Evolutionary conservation across 371 early-diverging fungal genomes (phyloP), one percentile per base, ranked within the genome.

Genomic region (Sporodiniella umbellata): DNA sequence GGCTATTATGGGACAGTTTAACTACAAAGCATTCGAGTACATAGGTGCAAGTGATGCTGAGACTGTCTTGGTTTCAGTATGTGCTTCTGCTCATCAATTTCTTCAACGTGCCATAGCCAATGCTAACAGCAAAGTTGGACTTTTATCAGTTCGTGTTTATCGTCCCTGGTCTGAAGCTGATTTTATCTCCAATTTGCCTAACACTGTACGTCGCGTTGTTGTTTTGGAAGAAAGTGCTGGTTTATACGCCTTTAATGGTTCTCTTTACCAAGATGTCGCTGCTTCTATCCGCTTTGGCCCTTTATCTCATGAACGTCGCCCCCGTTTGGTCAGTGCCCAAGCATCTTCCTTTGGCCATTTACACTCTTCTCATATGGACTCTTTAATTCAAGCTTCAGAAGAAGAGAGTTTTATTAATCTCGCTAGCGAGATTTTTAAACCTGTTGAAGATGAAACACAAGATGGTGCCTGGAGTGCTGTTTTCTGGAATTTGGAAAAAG

Each of bases 121-220:
- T 22, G 55, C 42, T 49, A 18, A 42, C 17, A 25, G 54, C 19
- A 56, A 60, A 25, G 77, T 85, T 24, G 94, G 93, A 45, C 72
- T 89, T 21, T 68, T 94, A 49, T 79, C 75, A 39, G 81, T 90
- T 28, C 88, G 92, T 52, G 69, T 85, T 10, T 82, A 83, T 65
- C 81, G 93, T 33, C 93, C 95, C 10, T 93, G 92, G 93, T 83
- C 82, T 11, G 84, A 83, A 45, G 57, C 72, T 18, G 80, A 84
- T 51, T 84, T 95, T 53, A 58, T 86, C 26, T 74, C 66, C 45
- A 75, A 72, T 10, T 52, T 93, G 14, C 93, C 93, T 10, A 46
- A 66, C 12, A 66, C 87, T 0, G 70, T 70, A 18, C 83, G 78
- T 56, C 72, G 66, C 42, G 53, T 85, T 12, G 60, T 81, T 19